Base-by-base conservation (phyloP, 352 stramenopile genomes). In the Pythium inflatum region DNA sequence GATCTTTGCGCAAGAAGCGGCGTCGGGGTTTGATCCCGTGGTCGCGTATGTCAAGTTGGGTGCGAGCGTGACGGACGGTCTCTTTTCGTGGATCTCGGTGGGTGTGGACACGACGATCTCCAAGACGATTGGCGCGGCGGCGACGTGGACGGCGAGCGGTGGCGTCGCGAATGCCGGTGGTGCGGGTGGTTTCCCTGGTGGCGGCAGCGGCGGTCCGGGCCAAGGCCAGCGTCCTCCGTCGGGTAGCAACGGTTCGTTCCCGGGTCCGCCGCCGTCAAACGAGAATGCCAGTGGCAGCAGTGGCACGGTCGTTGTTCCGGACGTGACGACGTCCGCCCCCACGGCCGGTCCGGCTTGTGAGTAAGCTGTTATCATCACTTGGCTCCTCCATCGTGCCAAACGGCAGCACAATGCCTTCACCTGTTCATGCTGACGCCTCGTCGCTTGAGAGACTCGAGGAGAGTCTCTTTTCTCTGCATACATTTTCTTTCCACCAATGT, bases 11-110 rank as follows among this genome's bases (percentile, higher is more conserved):
- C 62, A 82, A 38, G 66, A 72, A 24, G 61, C 66, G 1, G 64
- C 66, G 7, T 38, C 65, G n/a, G 66, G 68, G 38, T 82, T 78
- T 45, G 75, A 82, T 36, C 75, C 75, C 11, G 51, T 82, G 16
- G 61, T 82, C 24, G 50, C 79, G 66, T 79, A 82, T 57, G 70
- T 74, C 40, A 40, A 72, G 25, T 56, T 82, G 58, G 75, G 75
- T 38, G 72, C 79, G 33, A 63, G 38, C 18, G 59, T 79, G 34
- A 45, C 55, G 24, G 72, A 82, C 45, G 75, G 72, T 33, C 54
- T 80, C 18, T 60, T 82, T 59, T 68, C 76, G 27, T 82, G 76
- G 76, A 73, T 82, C 67, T 78, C 75, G 1, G 50, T 79, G 18
- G 75, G 75, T 25, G 66, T 82, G 9, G 75, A 82, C 55, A 71